Evolutionary conservation across 2,329 filamentous ascomycete species (phyloP), one percentile per base, ranked within the genome.

Genomic region (Achaetomium macrosporum): DNA sequence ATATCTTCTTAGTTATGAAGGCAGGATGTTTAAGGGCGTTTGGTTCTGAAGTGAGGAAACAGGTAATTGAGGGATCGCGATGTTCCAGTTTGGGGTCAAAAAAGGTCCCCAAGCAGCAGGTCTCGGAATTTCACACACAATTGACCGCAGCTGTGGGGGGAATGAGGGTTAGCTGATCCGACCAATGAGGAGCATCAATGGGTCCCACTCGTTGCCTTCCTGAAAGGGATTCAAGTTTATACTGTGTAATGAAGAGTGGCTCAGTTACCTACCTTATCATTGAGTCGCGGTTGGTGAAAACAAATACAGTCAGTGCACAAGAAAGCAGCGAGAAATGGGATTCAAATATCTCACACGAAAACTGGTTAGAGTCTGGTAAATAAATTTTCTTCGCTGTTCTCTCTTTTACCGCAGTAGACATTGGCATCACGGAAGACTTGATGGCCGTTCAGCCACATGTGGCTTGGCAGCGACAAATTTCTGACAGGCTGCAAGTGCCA

Each of bases 1-100:
- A 96, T 96, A 83, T 90, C 88, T 95, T 90, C 89, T 95, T 95
- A 93, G 92, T 67, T 70, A 56, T 90, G 89, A 93, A 93, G 89
- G 87, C 83, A 95, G 90, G 90, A 88, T 95, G 75, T 96, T 96
- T 96, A 91, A 96, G 91, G 90, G 86, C 84, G 71, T 54, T 25
- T 60, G 63, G 56, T 58, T 63, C 55, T 60, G 39, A 42, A 40
- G 42, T 58, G 55, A 46, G 55, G 58, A 56, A 56, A 50, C 51
- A 31, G 49, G 50, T 52, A 44, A 35, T 47, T 51, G 49, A 40
- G 45, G 17, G 36, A 40, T 59, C 25, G 55, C 50, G 55, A 60
- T 50, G 50, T 55, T 54, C 47, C 25, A 25, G 25, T 4, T 40
- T 50, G 47, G 47, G 48, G 51, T 47, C 30, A 53, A 44, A 60